phyloP scores from a whole-genome alignment of 164 flowering plant species.

The Akebia trifoliata region DNA sequence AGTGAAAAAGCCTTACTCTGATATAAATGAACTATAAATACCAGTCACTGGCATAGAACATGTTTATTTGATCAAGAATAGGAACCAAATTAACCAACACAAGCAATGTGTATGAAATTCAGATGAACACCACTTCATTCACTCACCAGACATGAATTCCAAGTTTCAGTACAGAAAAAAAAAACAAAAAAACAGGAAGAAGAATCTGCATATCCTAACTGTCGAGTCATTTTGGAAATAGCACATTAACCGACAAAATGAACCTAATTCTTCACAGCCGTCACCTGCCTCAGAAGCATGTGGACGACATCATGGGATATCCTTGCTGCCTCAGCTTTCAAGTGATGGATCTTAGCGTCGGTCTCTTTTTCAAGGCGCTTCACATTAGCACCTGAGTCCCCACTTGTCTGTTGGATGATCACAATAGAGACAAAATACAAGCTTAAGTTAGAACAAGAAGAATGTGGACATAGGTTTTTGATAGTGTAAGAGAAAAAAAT shows the following conservation, averaged over 20 bases:
- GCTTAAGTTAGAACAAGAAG: background rate
- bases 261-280: constrained; percentile 63
- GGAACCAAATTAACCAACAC: background rate
- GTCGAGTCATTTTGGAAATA: background rate
- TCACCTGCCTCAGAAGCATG: constrained; percentile 81
- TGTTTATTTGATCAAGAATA: constrained; percentile 10
- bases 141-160: background rate
- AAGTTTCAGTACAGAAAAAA: background rate
- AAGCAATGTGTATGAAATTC: constrained; percentile 1
- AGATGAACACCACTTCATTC: background rate
- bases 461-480: too few species aligned
- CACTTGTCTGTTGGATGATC: constrained; percentile 62
- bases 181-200: background rate
- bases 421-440: background rate
- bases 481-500: too few species aligned
- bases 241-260: background rate
- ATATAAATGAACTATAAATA: too few species aligned
- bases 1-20: too few species aligned
- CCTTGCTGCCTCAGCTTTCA: constrained; percentile 53
- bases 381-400: constrained; percentile 88
- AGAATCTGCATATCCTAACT: background rate
- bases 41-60: background rate
- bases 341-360: constrained; percentile 49
- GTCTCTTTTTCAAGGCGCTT: constrained; percentile 91
- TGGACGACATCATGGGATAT: constrained; percentile 66